Percentiles rank a stretch among this genome's conserved stretches.
phyloP scores from a whole-genome alignment of 768 basidiomycete genomes.

The Suillus fuscotomentosus region DNA sequence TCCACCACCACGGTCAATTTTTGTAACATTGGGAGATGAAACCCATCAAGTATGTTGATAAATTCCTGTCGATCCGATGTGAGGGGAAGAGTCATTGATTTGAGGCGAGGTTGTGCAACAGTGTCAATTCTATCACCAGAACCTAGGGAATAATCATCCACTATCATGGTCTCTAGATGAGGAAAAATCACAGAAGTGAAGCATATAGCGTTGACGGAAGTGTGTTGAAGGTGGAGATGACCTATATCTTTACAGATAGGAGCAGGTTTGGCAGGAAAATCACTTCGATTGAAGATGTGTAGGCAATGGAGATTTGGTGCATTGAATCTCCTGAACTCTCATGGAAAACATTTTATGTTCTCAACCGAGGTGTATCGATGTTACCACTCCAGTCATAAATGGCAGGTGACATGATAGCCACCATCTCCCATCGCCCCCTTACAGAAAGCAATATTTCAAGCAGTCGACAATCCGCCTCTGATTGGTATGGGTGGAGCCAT shows the following conservation, averaged over 20 bases:
- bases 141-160: neutral
- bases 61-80: neutral
- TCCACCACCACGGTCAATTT: neutral
- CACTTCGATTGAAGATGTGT: neutral
- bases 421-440: neutral
- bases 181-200: neutral
- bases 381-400: neutral
- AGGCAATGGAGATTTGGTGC: neutral
- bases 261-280: neutral
- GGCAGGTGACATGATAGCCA: neutral
- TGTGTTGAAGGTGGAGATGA: neutral
- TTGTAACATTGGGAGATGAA: neutral
- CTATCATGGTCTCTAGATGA: neutral
- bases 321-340: neutral
- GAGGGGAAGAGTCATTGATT: neutral
- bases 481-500: neutral
- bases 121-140: neutral
- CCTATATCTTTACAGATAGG: neutral
- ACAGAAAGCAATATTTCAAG: neutral
- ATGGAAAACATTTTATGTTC: neutral
- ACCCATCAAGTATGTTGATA: neutral
- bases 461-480: neutral
- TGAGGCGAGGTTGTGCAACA: neutral
- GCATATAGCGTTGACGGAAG: neutral
- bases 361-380: neutral